phyloP scores from a whole-genome alignment of 495 filamentous ascomycete species.

The Pyrenula massariospora region DNA sequence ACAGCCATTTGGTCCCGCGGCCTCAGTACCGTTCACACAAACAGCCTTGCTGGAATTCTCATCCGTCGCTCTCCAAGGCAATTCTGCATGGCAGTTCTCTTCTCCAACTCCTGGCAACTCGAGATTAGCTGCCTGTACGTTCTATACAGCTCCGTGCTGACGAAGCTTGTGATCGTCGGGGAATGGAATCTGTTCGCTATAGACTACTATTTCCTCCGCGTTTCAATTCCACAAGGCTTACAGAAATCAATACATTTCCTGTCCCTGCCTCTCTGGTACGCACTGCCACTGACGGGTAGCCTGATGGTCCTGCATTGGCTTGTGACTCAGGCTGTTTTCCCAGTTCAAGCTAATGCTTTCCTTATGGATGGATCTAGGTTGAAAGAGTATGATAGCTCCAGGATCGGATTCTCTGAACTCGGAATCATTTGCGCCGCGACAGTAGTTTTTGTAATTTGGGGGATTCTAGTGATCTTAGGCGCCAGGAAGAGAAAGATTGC shows the following conservation, averaged over 20 bases:
- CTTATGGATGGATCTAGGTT: not conserved
- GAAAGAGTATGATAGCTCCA: not conserved
- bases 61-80: not conserved
- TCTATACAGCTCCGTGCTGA: slow-evolving; percentile 19
- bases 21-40: not conserved
- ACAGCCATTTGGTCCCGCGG: not conserved
- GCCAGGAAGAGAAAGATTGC: slow-evolving; percentile 6
- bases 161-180: slow-evolving; percentile 19
- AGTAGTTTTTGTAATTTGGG: slow-evolving; percentile 6
- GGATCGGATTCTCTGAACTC: slow-evolving; percentile 12
- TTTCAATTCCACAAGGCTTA: slow-evolving; percentile 17
- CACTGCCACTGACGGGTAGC: slow-evolving; percentile 16
- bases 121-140: slow-evolving; percentile 23
- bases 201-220: slow-evolving; percentile 21
- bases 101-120: slow-evolving; percentile 14
- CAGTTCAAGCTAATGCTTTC: slow-evolving; percentile 5
- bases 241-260: slow-evolving; percentile 29
- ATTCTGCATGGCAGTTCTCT: not conserved
- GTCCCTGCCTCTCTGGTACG: slow-evolving; percentile 26
- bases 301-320: slow-evolving; percentile 24
- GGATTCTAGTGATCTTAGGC: slow-evolving; percentile 8
- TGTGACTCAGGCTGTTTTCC: slow-evolving; percentile 25
- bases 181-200: slow-evolving; percentile 14
- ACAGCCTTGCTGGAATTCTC: not conserved
- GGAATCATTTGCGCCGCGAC: slow-evolving; percentile 12